Percentiles rank a stretch among this genome's conserved stretches.
These are phyloP conservation scores for Aspergillus quadrilineatus DNA, from an alignment of 2,329 filamentous ascomycete species.

Conservation along the genomic window DNA sequence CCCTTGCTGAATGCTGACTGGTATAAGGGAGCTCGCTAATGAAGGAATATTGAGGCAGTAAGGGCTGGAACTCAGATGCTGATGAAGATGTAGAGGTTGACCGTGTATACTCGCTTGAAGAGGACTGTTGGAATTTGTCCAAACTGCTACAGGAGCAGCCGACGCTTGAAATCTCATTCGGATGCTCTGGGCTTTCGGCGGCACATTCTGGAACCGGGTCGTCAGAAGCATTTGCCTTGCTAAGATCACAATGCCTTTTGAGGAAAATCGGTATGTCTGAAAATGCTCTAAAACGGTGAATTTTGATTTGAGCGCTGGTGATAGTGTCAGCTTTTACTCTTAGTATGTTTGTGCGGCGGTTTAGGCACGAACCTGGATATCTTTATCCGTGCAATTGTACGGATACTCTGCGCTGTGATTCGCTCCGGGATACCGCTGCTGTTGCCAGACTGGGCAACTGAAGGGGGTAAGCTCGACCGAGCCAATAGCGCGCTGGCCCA, in stretches of 20 bases:
- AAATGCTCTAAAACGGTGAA: conserved; percentile 48
- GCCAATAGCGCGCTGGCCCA: conserved; percentile 40
- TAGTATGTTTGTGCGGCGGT: background rate
- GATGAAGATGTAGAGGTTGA: conserved; percentile 35
- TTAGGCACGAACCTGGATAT: conserved; percentile 37
- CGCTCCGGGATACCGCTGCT: conserved; percentile 33
- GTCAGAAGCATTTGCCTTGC: conserved; percentile 27
- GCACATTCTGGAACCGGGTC: conserved; percentile 8
- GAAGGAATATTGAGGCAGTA: conserved; percentile 30
- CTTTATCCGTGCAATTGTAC: conserved; percentile 45
- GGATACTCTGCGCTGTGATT: conserved; percentile 40
- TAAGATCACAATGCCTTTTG: conserved; percentile 47
- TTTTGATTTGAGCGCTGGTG: conserved; percentile 46
- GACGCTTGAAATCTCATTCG: conserved; percentile 28
- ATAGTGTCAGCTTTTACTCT: conserved; percentile 10
- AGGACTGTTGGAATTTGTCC: conserved; percentile 28
- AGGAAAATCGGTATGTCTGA: conserved; percentile 48
- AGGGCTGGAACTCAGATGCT: conserved; percentile 28
- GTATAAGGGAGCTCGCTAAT: conserved; percentile 43
- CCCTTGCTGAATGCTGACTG: conserved; percentile 41
- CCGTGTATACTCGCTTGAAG: conserved; percentile 33
- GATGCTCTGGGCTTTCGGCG: conserved; percentile 11
- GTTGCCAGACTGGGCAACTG: conserved; percentile 24
- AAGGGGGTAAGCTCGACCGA: conserved; percentile 33
- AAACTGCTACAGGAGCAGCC: conserved; percentile 36